Base-by-base conservation (phyloP, 192 early-diverging fungal species). In the Coemansia sp. region DNA sequence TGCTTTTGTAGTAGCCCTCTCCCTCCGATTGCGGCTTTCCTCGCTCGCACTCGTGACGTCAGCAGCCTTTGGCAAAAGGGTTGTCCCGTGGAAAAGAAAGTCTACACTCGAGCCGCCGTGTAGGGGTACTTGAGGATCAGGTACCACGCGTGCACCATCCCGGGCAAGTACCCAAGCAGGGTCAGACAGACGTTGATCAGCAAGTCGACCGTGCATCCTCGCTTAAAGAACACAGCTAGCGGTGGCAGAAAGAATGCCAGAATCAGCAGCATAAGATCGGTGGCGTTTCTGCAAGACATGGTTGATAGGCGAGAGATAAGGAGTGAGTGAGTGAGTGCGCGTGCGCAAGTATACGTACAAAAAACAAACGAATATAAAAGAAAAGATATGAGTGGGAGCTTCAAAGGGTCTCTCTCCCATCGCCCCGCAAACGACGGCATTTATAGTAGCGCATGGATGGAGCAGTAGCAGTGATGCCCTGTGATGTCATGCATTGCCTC, bases 151-250 rank as follows among this genome's bases (percentile, higher is more conserved):
- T 87, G 87, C 27, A 87, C 69, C 43, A 88, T 81, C 62, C 88
- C 90, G 1, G 88, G 88, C 32, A 91, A 67, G 56, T 61, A 87
- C 19, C 88, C 88, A 27, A 92, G 77, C 53, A 83, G 58, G 0
- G 89, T 90, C 68, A 92, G 76, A 12, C 70, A 32, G 56, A 91
- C 80, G 77, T 91, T 91, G 60, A 92, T 87, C 22, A 83, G 60
- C 10, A 90, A 63, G 44, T 88, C 88, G 22, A 21, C 34, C 12
- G 60, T 59, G 68, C 77, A 83, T 34, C 87, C 88, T 24, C 66
- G 72, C 65, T 86, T 86, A 43, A 90, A 66, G 41, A 85, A 76
- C 22, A 87, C 88, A 19, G 83, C 85, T 3, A 88, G 58, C 33
- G 87, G 87, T 12, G 87, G 87, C 14, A 89, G 65, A 70, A 82